phyloP scores from a whole-genome alignment of 208 protist species.

The Trypanosoma brucei region DNA sequence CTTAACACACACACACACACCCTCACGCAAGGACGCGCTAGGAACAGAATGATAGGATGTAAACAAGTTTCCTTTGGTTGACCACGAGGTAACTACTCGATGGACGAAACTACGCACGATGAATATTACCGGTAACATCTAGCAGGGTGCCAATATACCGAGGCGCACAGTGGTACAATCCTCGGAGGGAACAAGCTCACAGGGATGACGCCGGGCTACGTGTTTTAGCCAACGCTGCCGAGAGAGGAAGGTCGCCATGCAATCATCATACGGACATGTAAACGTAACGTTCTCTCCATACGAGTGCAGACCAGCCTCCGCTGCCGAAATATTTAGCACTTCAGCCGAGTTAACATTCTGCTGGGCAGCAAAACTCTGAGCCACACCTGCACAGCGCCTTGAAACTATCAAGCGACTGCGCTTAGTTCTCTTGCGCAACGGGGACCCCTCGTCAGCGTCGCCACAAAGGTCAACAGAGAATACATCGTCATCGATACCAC shows the following conservation, averaged over 20 bases:
- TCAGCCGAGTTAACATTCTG: not conserved
- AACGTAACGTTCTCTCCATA: not conserved
- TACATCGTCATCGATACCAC: constrained; percentile 5
- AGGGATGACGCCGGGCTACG: constrained; percentile 33
- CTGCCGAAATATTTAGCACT: not conserved
- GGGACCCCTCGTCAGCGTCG: not conserved
- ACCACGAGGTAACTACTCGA: too few species aligned
- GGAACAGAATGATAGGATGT: not conserved
- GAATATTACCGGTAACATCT: not conserved
- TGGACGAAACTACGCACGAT: too few species aligned
- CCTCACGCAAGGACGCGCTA: not conserved
- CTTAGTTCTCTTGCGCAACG: not conserved
- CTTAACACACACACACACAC: not conserved
- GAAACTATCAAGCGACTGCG: constrained; percentile 23
- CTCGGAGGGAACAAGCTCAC: constrained; percentile 10
- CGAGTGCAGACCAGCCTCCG: not conserved
- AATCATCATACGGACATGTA: constrained; percentile 47
- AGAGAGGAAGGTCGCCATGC: constrained; percentile 33
- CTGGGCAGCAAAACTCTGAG: not conserved
- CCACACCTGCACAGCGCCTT: constrained; percentile 11
- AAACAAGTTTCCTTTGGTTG: not conserved
- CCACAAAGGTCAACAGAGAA: constrained; percentile 7
- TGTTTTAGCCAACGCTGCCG: constrained; percentile 35
- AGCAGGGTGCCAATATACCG: not conserved
- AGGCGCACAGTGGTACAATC: not conserved